Evolutionary conservation across 306 rosid species (phyloP).

Genomic region (peach (Prunus persica)): Prunus_persica_NCBIv2 NC_034014.1:22261501-22262000

Average conservation of each 20-base stretch:
- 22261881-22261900: constrained; percentile 25
- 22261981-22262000: constrained; percentile 55
- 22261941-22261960: constrained; percentile 96
- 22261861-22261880: constrained; percentile 66
- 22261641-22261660: constrained; percentile 75
- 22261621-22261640: constrained; percentile 72
- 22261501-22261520: not conserved
- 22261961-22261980: constrained; percentile 94
- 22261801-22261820: constrained; percentile 74
- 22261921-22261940: constrained; percentile 80
- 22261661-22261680: constrained; percentile 94
- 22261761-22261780: constrained; percentile 54
- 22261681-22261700: constrained; percentile 97
- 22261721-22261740: constrained; percentile 81
- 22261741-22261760: constrained; percentile 61
- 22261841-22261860: constrained; percentile 75
- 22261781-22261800: constrained; percentile 53
- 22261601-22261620: not conserved
- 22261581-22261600: not conserved
- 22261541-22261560: not conserved
- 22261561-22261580: too few species aligned
- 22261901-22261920: constrained; percentile 46
- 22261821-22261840: constrained; percentile 59
- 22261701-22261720: constrained; percentile 68
- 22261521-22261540: not conserved